Percentiles rank a stretch among this genome's conserved stretches.
phyloP scores from a whole-genome alignment of 2,329 filamentous ascomycete genomes.

The Davidsoniella neocaledoniae region DNA sequence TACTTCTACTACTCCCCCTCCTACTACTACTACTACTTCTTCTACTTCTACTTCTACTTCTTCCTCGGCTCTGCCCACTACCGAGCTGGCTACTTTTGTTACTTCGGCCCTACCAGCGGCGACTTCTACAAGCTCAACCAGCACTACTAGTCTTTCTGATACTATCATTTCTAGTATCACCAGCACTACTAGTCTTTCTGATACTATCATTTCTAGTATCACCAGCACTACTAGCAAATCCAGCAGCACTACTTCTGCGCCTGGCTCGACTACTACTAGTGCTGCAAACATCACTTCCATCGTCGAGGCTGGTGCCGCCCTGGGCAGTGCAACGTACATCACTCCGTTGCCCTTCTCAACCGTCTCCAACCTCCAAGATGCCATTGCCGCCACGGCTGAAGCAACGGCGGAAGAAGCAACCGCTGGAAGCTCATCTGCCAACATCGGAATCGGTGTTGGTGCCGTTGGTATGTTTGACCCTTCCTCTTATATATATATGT shows the following conservation, averaged over 20 bases:
- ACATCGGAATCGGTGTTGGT: conserved; percentile 9
- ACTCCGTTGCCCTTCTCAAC: conserved; percentile 6
- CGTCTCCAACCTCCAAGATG: conserved; percentile 7
- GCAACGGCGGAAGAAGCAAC: neutral
- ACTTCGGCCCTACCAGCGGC: neutral
- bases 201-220: neutral
- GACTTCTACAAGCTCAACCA: neutral
- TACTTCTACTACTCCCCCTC: neutral
- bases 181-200: neutral
- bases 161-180: neutral
- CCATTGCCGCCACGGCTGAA: conserved; percentile 1
- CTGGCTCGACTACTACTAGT: neutral
- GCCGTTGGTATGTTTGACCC: conserved; percentile 1
- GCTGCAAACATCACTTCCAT: conserved; percentile 2
- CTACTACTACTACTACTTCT: neutral
- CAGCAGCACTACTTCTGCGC: neutral
- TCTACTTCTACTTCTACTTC: neutral
- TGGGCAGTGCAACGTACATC: neutral
- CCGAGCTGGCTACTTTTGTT: neutral
- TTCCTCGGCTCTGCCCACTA: neutral
- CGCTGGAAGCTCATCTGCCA: conserved; percentile 1
- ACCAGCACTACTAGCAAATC: neutral
- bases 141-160: neutral
- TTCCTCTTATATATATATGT: neutral
- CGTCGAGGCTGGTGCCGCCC: neutral